Conservation (phyloP, 176 grass and related monocot genomes). For the Urochloa ruziziensis region DNA sequence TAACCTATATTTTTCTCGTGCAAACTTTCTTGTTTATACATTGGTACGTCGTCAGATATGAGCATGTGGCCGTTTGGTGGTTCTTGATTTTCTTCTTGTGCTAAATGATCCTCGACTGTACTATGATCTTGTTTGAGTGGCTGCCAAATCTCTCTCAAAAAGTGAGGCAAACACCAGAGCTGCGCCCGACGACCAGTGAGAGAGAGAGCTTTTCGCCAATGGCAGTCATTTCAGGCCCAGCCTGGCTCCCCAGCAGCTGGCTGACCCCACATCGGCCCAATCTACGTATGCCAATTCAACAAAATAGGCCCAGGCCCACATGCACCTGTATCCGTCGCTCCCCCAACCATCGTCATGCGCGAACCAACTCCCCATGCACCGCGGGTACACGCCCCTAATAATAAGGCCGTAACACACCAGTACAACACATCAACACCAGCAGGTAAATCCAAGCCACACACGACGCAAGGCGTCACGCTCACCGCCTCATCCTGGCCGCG, state of each 20-base stretch:
- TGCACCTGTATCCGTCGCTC: background rate
- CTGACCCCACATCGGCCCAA: no score
- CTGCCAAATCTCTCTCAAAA: no score
- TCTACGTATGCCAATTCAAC: background rate
- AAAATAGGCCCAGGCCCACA: background rate
- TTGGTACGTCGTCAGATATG: no score
- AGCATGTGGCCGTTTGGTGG: no score
- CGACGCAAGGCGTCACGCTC: background rate
- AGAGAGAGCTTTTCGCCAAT: background rate
- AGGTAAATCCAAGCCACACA: background rate
- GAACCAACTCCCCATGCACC: slow-evolving; percentile 9
- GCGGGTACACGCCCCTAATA: background rate
- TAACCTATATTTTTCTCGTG: no score
- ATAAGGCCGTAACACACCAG: no score
- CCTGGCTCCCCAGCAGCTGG: background rate
- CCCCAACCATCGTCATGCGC: background rate
- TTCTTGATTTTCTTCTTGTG: no score
- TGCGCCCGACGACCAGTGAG: no score
- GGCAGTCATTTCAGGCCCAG: background rate
- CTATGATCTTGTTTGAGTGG: no score
- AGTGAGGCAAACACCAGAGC: no score
- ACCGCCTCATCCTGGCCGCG: background rate
- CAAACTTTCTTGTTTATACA: no score
- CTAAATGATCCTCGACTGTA: no score
- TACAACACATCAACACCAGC: background rate